Evolutionary conservation across 768 basidiomycete species (phyloP).

Genomic region (Gloeostereum incarnatum): DNA sequence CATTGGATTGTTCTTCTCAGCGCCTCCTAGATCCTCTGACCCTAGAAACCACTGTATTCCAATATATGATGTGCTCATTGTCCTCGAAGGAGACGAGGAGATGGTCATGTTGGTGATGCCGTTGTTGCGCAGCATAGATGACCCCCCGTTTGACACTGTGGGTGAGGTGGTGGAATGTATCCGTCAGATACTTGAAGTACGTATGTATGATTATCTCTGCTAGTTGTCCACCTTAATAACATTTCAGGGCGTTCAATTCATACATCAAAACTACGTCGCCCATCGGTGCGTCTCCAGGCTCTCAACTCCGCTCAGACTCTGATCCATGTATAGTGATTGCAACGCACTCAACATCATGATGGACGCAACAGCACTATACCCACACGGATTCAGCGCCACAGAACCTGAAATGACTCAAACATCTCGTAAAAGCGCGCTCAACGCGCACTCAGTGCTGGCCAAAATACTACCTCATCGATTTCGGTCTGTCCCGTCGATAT

Average conservation of each 20-base stretch:
- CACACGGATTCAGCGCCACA: conserved; percentile 10
- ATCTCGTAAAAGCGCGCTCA: conserved; percentile 5
- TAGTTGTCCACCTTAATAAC: background rate
- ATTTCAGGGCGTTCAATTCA: conserved; percentile 14
- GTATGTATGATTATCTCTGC: background rate
- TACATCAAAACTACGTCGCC: conserved; percentile 16
- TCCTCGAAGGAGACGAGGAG: conserved; percentile 1
- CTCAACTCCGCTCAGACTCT: no score
- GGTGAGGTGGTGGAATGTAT: conserved; percentile 18
- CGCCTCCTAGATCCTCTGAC: no score
- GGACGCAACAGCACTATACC: conserved; percentile 7
- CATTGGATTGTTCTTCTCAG: no score
- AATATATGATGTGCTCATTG: conserved; percentile 1
- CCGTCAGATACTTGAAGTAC: conserved; percentile 13
- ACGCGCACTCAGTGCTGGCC: conserved; percentile 14
- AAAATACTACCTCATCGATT: conserved; percentile 18
- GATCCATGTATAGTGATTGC: background rate
- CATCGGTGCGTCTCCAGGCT: conserved; percentile 15
- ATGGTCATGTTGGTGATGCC: conserved; percentile 6
- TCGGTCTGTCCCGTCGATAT: conserved; percentile 16
- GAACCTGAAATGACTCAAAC: background rate
- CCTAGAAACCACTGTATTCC: conserved; percentile 8
- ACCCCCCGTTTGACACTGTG: conserved; percentile 11
- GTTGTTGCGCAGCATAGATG: background rate
- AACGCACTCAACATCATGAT: conserved; percentile 10